These are phyloP conservation scores for Lagerstroemia speciosa DNA, from an alignment of 345 rosid genomes.

Conservation along the genomic window DNA sequence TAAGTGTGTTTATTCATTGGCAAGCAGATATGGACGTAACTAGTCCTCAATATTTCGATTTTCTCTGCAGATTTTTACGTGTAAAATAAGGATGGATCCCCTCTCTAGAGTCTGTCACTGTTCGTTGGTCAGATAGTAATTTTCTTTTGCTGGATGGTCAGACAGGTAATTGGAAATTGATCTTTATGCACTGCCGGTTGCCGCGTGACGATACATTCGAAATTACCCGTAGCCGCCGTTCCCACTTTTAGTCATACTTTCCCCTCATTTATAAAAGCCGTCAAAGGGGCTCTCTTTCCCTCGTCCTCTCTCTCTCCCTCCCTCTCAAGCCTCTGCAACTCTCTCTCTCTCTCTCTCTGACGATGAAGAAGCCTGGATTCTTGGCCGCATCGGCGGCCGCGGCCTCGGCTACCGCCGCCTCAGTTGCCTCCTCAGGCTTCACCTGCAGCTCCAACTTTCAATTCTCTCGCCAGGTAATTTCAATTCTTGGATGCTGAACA, in stretches of 20 bases:
- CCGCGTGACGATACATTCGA: slow-evolving; percentile 1
- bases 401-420: slow-evolving; percentile 12
- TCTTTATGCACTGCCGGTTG: not conserved
- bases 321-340: not conserved
- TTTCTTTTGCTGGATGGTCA: too few species aligned
- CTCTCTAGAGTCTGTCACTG: too few species aligned
- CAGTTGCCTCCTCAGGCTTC: slow-evolving; percentile 8
- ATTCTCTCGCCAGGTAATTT: slow-evolving; percentile 13
- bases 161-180: too few species aligned
- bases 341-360: not conserved
- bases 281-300: not conserved
- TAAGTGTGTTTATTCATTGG: too few species aligned
- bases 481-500: not conserved
- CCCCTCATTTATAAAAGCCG: not conserved
- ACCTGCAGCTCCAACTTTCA: slow-evolving; percentile 7
- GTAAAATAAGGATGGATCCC: too few species aligned
- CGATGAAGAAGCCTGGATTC: slow-evolving; percentile 18
- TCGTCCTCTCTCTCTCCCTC: not conserved
- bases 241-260: not conserved
- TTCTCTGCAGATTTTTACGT: too few species aligned
- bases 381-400: slow-evolving; percentile 17
- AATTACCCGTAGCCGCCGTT: not conserved
- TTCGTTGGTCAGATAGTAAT: too few species aligned
- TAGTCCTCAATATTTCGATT: too few species aligned
- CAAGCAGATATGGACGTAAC: too few species aligned